Conservation (phyloP, 2,329 filamentous ascomycete species). For the Penicillium sp. region DNA sequence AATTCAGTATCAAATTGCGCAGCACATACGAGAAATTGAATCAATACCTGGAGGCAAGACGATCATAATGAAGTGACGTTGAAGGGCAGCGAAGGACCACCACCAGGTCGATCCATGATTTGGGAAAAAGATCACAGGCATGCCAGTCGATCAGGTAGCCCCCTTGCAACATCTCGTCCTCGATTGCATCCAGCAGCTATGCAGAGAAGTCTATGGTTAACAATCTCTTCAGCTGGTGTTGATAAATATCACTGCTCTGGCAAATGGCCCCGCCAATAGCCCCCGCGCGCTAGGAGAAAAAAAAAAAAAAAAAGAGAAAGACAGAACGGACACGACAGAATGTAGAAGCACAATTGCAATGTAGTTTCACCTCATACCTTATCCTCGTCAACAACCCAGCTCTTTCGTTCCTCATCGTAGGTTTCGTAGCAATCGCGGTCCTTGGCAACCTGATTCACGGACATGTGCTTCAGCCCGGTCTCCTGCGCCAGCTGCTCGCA, state of each 20-base stretch:
- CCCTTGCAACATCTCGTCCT: constrained; percentile 69
- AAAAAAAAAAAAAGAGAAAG: constrained; percentile 1
- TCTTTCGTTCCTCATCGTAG: constrained; percentile 76
- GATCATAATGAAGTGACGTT: constrained; percentile 75
- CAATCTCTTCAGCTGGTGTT: neutral
- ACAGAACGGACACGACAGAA: neutral
- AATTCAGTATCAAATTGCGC: neutral
- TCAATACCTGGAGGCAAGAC: constrained; percentile 63
- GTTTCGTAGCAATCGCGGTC: constrained; percentile 81
- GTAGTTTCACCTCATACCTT: too few relatives aligned
- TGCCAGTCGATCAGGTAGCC: constrained; percentile 97
- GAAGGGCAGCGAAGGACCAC: constrained; percentile 77
- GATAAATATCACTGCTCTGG: neutral
- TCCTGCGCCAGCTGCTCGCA: constrained; percentile 72
- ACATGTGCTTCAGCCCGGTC: constrained; percentile 73
- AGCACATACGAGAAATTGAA: neutral
- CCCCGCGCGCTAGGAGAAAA: constrained; percentile 4
- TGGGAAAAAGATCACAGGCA: constrained; percentile 89
- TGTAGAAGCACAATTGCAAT: neutral
- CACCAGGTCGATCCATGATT: constrained; percentile 89
- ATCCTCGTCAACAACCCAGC: constrained; percentile 94
- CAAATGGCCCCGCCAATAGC: neutral
- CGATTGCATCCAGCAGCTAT: constrained; percentile 76
- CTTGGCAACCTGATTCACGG: constrained; percentile 87
- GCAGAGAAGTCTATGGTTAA: too few relatives aligned